A percentile compares a stretch with the other conserved stretches of the same genome.
These are phyloP conservation scores for Aspergillus ustus DNA, from an alignment of 2,329 filamentous ascomycete species.

Conservation along the genomic window DNA sequence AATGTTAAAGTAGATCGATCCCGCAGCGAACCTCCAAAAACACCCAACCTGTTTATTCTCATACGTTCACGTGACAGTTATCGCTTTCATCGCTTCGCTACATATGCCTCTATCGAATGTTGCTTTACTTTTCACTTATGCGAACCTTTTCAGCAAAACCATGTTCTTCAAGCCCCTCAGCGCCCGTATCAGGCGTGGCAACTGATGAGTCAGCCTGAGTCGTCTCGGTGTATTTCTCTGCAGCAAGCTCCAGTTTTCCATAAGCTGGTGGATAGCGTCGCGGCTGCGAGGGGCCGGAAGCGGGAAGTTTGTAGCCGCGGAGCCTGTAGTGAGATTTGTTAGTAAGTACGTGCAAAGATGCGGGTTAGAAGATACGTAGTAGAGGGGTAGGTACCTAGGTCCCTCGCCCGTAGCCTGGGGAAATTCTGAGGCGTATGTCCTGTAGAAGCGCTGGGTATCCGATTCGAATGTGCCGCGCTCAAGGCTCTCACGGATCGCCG, in stretches of 20 bases:
- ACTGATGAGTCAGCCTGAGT: constrained; percentile 55
- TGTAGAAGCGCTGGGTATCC: constrained; percentile 64
- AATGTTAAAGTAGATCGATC: too few species aligned
- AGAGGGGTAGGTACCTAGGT: constrained; percentile 60
- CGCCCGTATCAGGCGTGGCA: constrained; percentile 56
- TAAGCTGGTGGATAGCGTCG: constrained; percentile 73
- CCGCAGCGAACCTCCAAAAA: too few species aligned
- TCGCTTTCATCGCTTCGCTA: neutral
- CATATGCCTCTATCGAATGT: neutral
- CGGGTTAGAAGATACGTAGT: neutral
- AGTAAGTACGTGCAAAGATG: neutral
- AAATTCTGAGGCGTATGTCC: constrained; percentile 70
- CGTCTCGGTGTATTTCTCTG: constrained; percentile 46
- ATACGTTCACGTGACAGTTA: neutral
- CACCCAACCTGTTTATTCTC: too few species aligned
- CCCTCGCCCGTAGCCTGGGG: constrained; percentile 76
- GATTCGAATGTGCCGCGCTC: constrained; percentile 57
- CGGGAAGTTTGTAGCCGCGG: constrained; percentile 81
- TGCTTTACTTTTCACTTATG: neutral
- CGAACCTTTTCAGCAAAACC: constrained; percentile 58
- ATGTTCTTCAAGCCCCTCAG: constrained; percentile 58
- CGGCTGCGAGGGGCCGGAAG: constrained; percentile 63
- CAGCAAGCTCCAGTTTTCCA: constrained; percentile 60
- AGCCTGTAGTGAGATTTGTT: constrained; percentile 48
- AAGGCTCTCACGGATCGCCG: constrained; percentile 69